Evolutionary conservation across 116 monocot species (phyloP).

Genomic region (Trichopus zeylanicus): DNA sequence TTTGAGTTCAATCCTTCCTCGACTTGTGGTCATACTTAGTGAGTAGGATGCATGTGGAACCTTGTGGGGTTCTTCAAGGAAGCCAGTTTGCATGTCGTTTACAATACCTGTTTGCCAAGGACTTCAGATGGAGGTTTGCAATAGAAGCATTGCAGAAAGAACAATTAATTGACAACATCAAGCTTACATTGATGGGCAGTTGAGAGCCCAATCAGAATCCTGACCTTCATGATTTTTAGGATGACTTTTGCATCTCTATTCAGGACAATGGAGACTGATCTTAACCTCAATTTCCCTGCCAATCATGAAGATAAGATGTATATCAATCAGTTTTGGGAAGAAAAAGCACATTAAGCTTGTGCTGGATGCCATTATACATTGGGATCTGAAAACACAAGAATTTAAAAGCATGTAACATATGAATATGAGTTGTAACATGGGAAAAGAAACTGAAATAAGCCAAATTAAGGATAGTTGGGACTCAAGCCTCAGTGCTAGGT

Average conservation of each 20-base stretch:
- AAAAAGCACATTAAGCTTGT: no score
- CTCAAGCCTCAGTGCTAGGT: no score
- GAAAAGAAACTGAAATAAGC: background rate
- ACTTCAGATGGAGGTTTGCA: background rate
- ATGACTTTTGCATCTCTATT: slow-evolving; percentile 36
- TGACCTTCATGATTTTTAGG: slow-evolving; percentile 48
- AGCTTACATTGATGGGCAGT: slow-evolving; percentile 43
- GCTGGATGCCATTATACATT: no score
- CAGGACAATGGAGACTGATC: slow-evolving; percentile 34
- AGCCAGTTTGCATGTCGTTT: slow-evolving; percentile 16
- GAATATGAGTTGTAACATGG: background rate
- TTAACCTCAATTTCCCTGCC: slow-evolving; percentile 44
- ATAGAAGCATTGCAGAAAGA: background rate
- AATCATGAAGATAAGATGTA: background rate
- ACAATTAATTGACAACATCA: background rate
- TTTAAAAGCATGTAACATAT: background rate
- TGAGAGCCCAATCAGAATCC: slow-evolving; percentile 31
- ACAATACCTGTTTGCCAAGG: slow-evolving; percentile 30
- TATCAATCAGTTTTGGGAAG: background rate
- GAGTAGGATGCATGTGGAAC: slow-evolving; percentile 20
- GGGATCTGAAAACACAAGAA: no score
- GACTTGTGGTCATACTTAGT: slow-evolving; percentile 43
- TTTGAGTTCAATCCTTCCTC: slow-evolving; percentile 40
- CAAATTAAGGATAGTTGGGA: background rate
- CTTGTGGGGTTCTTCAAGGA: slow-evolving; percentile 12